Percentiles rank a stretch among this genome's conserved stretches.
Evolutionary conservation across 768 basidiomycete genomes (phyloP).

Genomic region (Xanthoconium stramineum): DNA sequence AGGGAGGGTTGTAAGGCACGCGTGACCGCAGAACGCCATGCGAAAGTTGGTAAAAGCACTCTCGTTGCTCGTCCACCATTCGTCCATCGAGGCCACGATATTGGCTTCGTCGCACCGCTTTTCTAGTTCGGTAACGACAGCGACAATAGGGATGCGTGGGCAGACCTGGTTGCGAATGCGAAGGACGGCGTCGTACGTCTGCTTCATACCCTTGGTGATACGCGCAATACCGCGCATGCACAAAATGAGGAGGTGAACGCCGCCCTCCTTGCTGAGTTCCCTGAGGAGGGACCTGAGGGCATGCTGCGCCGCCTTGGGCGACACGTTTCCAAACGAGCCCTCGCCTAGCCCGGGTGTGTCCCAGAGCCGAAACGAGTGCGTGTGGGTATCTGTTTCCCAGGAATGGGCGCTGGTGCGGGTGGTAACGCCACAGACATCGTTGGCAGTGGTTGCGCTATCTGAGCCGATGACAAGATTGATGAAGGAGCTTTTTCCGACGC

Average conservation of each 20-base stretch:
- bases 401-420: constrained; percentile 3
- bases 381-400: constrained; percentile 20
- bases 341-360: constrained; percentile 24
- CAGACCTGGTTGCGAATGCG: constrained; percentile 22
- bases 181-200: constrained; percentile 16
- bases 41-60: background rate
- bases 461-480: constrained; percentile 22
- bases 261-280: constrained; percentile 19
- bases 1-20: constrained; percentile 23
- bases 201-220: constrained; percentile 22
- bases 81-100: constrained; percentile 21
- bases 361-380: constrained; percentile 21
- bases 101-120: constrained; percentile 14
- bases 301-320: constrained; percentile 19
- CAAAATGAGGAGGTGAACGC: constrained; percentile 25
- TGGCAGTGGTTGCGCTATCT: constrained; percentile 14
- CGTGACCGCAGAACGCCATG: constrained; percentile 20
- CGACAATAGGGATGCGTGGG: constrained; percentile 20
- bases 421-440: constrained; percentile 25
- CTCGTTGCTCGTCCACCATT: constrained; percentile 19
- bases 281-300: constrained; percentile 18
- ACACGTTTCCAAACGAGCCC: constrained; percentile 23
- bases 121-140: constrained; percentile 25
- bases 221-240: constrained; percentile 22
- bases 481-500: constrained; percentile 26